Conservation (phyloP, 2,329 filamentous ascomycete genomes). For the Emergomyces orientalis region DNA sequence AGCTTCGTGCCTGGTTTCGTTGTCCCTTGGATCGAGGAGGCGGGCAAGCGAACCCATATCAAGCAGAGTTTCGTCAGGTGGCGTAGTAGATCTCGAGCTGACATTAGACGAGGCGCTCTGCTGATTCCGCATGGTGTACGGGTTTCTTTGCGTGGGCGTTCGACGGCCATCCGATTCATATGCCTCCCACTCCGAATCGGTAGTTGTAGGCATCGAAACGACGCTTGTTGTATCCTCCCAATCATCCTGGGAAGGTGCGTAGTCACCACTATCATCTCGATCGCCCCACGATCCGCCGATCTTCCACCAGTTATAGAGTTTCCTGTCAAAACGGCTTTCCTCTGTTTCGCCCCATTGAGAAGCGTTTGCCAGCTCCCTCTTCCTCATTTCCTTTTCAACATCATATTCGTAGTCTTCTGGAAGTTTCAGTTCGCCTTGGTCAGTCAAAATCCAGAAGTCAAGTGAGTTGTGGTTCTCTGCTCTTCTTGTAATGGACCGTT, state of each 20-base stretch:
- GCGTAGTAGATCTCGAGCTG: slow-evolving; percentile 37
- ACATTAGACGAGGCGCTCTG: slow-evolving; percentile 17
- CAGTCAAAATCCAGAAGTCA: slow-evolving; percentile 47
- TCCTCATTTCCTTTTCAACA: slow-evolving; percentile 69
- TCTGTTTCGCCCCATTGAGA: slow-evolving; percentile 37
- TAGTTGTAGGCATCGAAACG: slow-evolving; percentile 50
- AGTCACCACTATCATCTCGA: slow-evolving; percentile 71
- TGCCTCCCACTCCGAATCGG: slow-evolving; percentile 43
- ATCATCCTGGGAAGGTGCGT: slow-evolving; percentile 50
- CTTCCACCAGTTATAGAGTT: slow-evolving; percentile 78
- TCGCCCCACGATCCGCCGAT: slow-evolving; percentile 77
- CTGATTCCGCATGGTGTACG: slow-evolving; percentile 28
- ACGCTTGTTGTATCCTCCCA: slow-evolving; percentile 73
- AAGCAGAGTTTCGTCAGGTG: slow-evolving; percentile 56
- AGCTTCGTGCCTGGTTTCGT: slow-evolving; percentile 72
- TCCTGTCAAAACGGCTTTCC: slow-evolving; percentile 61
- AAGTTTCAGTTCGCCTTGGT: slow-evolving; percentile 46
- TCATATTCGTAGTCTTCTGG: slow-evolving; percentile 60
- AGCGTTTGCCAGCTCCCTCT: slow-evolving; percentile 43
- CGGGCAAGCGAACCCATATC: slow-evolving; percentile 62
- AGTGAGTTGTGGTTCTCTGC: slow-evolving; percentile 23
- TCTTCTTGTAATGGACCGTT: slow-evolving; percentile 14
- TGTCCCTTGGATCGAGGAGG: slow-evolving; percentile 68
- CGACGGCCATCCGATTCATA: slow-evolving; percentile 45
- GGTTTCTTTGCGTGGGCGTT: slow-evolving; percentile 64